phyloP scores from a whole-genome alignment of 441 rosid species.

The Pelargonium australe region DNA sequence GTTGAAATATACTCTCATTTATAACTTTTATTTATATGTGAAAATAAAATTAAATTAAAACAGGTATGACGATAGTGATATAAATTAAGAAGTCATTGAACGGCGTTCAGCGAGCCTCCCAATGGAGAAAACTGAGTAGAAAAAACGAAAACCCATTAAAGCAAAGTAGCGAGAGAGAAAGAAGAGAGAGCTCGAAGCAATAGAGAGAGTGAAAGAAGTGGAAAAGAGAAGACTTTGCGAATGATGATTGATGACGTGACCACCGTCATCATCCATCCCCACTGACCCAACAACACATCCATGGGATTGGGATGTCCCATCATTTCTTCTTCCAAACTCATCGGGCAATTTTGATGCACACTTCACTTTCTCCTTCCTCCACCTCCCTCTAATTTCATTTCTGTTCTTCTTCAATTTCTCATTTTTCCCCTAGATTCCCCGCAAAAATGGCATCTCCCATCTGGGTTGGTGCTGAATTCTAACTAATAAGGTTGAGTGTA shows the following conservation, averaged over 20 bases:
- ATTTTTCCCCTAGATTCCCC: background rate
- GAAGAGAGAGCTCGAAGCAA: slow-evolving; percentile 1
- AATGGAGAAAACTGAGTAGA: background rate
- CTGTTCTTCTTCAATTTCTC: background rate
- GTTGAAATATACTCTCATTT: too few species aligned
- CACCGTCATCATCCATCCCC: slow-evolving; percentile 17
- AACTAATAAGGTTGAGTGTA: too few species aligned
- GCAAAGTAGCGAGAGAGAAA: background rate
- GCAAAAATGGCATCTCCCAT: background rate
- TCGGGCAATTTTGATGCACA: slow-evolving; percentile 24
- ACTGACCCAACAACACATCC: background rate
- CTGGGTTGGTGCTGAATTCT: background rate
- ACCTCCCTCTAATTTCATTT: background rate
- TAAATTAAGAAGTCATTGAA: background rate
- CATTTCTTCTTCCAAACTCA: slow-evolving; percentile 33
- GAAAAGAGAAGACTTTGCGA: background rate
- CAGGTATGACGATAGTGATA: background rate
- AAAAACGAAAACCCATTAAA: background rate
- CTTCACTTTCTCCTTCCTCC: slow-evolving; percentile 1
- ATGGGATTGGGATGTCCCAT: background rate
- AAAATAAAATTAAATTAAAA: background rate
- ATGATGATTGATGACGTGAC: background rate
- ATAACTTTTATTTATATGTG: too few species aligned
- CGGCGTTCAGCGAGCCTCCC: background rate
- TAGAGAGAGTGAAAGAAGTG: background rate